Evolutionary conservation across 371 early-diverging fungal genomes (phyloP).

Genomic region (Rhizopus stolonifer): DNA sequence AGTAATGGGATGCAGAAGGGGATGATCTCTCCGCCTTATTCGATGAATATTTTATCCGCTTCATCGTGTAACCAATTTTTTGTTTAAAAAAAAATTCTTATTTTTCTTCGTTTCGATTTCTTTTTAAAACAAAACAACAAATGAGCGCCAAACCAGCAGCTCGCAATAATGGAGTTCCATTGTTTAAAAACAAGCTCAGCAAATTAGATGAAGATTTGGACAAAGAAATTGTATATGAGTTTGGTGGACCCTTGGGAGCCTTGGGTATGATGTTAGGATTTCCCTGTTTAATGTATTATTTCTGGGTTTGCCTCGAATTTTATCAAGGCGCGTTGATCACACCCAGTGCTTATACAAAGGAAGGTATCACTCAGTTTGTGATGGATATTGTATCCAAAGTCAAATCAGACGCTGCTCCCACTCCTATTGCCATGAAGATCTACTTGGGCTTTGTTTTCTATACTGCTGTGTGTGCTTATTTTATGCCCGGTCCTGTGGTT

Average conservation of each 20-base stretch:
- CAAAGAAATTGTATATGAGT: constrained; percentile 66
- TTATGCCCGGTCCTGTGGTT: constrained; percentile 70
- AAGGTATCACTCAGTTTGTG: constrained; percentile 41
- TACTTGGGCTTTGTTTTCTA: constrained; percentile 63
- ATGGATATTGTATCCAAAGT: constrained; percentile 42
- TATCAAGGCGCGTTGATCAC: constrained; percentile 58
- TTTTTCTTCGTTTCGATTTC: background rate
- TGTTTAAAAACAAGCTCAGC: constrained; percentile 36
- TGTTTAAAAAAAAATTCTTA: background rate
- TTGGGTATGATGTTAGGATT: constrained; percentile 72
- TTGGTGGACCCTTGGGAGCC: constrained; percentile 72
- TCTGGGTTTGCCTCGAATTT: constrained; percentile 69
- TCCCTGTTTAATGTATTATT: constrained; percentile 73
- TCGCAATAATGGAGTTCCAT: constrained; percentile 43
- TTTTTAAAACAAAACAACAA: background rate
- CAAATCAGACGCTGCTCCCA: constrained; percentile 52
- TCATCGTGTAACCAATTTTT: background rate
- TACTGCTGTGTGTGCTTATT: constrained; percentile 55
- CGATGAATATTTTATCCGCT: background rate
- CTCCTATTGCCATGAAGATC: constrained; percentile 51
- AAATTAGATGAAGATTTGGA: constrained; percentile 56
- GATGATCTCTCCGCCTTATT: too few relatives aligned
- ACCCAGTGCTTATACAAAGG: constrained; percentile 43
- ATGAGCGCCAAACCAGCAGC: background rate
- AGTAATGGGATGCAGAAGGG: too few relatives aligned